Percentiles rank a stretch among this genome's conserved stretches.
These are phyloP conservation scores for Botryotinia globosa DNA, from an alignment of 2,329 filamentous ascomycete genomes.

Conservation along the genomic window DNA sequence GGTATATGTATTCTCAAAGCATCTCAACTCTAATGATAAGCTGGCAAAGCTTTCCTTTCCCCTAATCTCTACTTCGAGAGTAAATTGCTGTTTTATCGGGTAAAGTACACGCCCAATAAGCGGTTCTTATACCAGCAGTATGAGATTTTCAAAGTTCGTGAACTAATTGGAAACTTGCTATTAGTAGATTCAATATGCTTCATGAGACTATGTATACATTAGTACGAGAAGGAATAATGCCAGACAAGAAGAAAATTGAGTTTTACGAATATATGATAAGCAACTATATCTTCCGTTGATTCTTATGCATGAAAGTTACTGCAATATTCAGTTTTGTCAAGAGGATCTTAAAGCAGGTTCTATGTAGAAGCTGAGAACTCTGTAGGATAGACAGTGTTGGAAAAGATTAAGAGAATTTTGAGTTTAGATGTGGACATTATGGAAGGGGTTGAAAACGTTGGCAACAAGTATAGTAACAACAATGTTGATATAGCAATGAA, in stretches of 20 bases:
- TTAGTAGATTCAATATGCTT: accelerated
- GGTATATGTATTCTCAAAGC: neutral
- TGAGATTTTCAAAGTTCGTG: neutral
- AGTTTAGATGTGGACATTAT: neutral
- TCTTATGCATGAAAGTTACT: neutral
- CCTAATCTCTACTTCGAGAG: accelerated
- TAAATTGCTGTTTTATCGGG: neutral
- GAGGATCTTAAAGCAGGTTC: neutral
- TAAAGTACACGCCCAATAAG: neutral
- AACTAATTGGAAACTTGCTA: neutral
- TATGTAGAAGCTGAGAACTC: neutral
- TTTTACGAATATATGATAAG: neutral
- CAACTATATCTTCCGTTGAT: neutral
- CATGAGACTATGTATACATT: neutral
- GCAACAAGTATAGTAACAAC: too few relatives aligned
- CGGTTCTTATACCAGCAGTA: neutral
- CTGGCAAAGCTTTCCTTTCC: neutral
- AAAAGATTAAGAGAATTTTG: neutral
- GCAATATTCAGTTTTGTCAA: accelerated
- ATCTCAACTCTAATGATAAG: neutral
- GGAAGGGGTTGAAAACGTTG: neutral
- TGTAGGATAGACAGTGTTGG: too few relatives aligned
- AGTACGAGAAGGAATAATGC: too few relatives aligned
- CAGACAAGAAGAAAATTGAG: neutral
- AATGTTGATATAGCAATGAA: too few relatives aligned